Base-by-base conservation (phyloP, 306 rosid genomes). In the Quercus alba region DNA sequence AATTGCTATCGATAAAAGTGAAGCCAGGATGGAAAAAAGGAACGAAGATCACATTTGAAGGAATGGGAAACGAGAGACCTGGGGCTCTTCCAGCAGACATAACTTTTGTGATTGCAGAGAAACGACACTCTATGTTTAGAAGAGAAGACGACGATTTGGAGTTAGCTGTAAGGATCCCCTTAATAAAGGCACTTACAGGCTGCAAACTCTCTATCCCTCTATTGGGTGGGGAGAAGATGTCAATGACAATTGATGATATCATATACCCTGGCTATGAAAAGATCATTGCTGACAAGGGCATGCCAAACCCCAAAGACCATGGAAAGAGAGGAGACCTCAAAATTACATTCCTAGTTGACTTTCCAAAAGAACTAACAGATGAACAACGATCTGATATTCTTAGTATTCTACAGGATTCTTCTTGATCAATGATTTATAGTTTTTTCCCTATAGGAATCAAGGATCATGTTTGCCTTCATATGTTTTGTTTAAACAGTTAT, bases 11-110 rank as follows among this genome's bases (percentile, higher is more conserved):
- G 0, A 90, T 93, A 82, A 74, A 89, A 55, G 97, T 96, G 46
- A 75, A 90, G 74, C 98, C 99, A 0, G 98, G 99, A 76, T 96
- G 99, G 98, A 93, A 5, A 72, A 88, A 87, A 70, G 97, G 99
- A 55, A 96, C 99, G 17, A 91, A 78, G 83, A 87, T 96, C 31
- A 93, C 84, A 86, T 96, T 93, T 15, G 91, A 87, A 87, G 97
- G 97, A 61, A 87, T 82, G 86, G 97, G 93, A 52, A 90, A 85
- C 25, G 94, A 83, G 73, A 88, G 75, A 41, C 81, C 81, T 0
- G 91, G 90, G 21, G 57, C 63, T 21, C 78, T 56, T 76, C 78
- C 85, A 54, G 97, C 89, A 1, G 99, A 90, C 79, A 69, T 91
- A 33, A 46, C 82, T 54, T 88, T 89, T 74, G 54, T 81, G 54